Conservation (phyloP, 1,284 basidiomycete species). For the Termitomyces sp. region DNA sequence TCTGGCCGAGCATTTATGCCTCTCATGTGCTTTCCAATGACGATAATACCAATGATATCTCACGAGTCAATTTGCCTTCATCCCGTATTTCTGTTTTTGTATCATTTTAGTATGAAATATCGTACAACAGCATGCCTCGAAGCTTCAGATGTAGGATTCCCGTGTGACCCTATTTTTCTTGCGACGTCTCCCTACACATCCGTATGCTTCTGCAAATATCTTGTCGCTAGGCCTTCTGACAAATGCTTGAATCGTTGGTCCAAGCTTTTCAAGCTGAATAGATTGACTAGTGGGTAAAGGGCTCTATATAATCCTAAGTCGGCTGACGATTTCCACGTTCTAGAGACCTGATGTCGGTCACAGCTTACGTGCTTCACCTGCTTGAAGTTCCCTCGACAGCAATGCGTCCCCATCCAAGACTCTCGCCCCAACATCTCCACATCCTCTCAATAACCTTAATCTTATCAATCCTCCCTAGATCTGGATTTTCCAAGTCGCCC, state of each 20-base stretch:
- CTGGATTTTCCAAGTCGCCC: conserved; percentile 74
- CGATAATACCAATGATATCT: too few relatives aligned
- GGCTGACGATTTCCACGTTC: neutral
- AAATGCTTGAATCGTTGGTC: neutral
- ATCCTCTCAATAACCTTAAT: conserved; percentile 79
- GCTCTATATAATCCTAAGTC: neutral
- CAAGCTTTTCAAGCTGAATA: neutral
- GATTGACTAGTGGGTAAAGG: neutral
- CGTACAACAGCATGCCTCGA: too few relatives aligned
- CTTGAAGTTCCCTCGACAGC: conserved; percentile 12
- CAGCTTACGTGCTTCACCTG: conserved; percentile 4
- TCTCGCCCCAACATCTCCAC: conserved; percentile 85
- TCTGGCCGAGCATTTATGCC: neutral
- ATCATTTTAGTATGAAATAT: neutral
- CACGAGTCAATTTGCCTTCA: neutral
- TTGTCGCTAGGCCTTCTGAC: neutral
- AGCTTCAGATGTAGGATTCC: too few relatives aligned
- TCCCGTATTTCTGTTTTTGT: neutral
- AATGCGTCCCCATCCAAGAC: conserved; percentile 47
- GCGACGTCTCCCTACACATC: neutral
- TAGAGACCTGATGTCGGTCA: neutral
- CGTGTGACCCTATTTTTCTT: neutral
- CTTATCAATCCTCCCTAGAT: conserved; percentile 64
- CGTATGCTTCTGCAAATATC: neutral
- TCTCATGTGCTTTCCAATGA: neutral